phyloP scores from a whole-genome alignment of 1,139 yeast species.

The Debaryomyces coudertii region DNA sequence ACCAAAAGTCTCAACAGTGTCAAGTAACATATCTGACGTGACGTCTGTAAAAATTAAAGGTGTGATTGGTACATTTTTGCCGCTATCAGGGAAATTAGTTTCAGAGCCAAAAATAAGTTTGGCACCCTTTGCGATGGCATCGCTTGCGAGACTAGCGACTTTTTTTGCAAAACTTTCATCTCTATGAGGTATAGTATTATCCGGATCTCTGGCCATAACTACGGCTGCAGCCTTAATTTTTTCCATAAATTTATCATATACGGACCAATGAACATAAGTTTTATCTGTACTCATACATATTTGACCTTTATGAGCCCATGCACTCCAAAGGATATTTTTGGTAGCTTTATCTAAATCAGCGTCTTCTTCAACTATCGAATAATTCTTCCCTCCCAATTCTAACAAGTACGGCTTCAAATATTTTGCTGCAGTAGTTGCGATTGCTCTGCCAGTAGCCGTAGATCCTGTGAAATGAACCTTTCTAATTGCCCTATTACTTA shows the following conservation, averaged over 20 bases:
- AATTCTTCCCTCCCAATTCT: slow-evolving; percentile 51
- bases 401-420: slow-evolving; percentile 41
- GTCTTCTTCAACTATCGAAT: slow-evolving; percentile 35
- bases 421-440: slow-evolving; percentile 38
- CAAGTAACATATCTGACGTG: slow-evolving; percentile 34
- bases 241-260: slow-evolving; percentile 31
- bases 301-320: slow-evolving; percentile 50
- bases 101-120: slow-evolving; percentile 26
- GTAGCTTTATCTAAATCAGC: slow-evolving; percentile 38
- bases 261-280: slow-evolving; percentile 34
- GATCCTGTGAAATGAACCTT: slow-evolving; percentile 52
- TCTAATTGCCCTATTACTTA: slow-evolving; percentile 28
- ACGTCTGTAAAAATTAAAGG: slow-evolving; percentile 44
- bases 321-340: slow-evolving; percentile 29
- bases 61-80: slow-evolving; percentile 13
- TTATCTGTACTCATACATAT: slow-evolving; percentile 51
- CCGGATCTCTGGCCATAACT: slow-evolving; percentile 23
- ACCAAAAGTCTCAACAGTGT: slow-evolving; percentile 48
- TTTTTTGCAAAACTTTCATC: slow-evolving; percentile 27
- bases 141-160: slow-evolving; percentile 33
- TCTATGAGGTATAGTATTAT: slow-evolving; percentile 32
- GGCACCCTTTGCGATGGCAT: slow-evolving; percentile 51
- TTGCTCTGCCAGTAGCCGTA: slow-evolving; percentile 36
- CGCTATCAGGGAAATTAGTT: not conserved
- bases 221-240: slow-evolving; percentile 25